A percentile compares a stretch with the other conserved stretches of the same genome.
These are phyloP conservation scores for Stachybotrys elegans DNA, from an alignment of 2,329 filamentous ascomycete genomes.

Conservation along the genomic window DNA sequence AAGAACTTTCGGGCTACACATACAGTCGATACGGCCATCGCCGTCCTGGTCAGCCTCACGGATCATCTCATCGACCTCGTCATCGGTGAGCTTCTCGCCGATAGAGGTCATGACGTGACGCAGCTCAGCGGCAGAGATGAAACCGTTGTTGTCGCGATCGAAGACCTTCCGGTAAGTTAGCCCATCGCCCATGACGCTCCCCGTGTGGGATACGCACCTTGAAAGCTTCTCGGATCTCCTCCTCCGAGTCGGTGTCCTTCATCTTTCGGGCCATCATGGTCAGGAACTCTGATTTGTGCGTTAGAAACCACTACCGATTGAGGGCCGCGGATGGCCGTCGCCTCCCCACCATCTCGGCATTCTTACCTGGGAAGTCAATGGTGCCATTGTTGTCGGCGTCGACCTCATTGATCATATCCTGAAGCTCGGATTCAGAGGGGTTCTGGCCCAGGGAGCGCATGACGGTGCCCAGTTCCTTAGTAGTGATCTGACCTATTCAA, in stretches of 20 bases:
- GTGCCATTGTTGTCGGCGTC: conserved; percentile 91
- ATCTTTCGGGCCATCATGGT: conserved; percentile 95
- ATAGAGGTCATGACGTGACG: conserved; percentile 91
- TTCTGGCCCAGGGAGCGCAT: conserved; percentile 90
- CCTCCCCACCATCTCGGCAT: too few species aligned
- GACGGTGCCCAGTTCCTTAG: conserved; percentile 83
- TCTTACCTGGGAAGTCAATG: conserved; percentile 84
- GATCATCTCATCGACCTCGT: conserved; percentile 92
- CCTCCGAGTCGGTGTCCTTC: conserved; percentile 89
- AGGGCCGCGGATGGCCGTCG: too few species aligned
- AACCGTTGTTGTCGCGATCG: conserved; percentile 87
- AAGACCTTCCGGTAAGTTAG: conserved; percentile 50
- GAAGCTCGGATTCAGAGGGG: conserved; percentile 82
- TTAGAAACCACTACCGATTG: too few species aligned
- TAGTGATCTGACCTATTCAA: conserved; percentile 75
- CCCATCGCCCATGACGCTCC: background rate
- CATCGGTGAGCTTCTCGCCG: conserved; percentile 84
- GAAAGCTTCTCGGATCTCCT: conserved; percentile 86
- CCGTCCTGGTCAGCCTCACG: conserved; percentile 86
- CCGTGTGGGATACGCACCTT: conserved; percentile 47
- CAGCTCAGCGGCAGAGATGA: conserved; percentile 83
- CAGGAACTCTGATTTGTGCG: conserved; percentile 84
- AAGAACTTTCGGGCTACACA: too few species aligned
- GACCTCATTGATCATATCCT: conserved; percentile 94
- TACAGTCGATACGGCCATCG: conserved; percentile 85